Evolutionary conservation across 2,329 filamentous ascomycete genomes (phyloP).

Genomic region (Colletotrichum chlorophyti): DNA sequence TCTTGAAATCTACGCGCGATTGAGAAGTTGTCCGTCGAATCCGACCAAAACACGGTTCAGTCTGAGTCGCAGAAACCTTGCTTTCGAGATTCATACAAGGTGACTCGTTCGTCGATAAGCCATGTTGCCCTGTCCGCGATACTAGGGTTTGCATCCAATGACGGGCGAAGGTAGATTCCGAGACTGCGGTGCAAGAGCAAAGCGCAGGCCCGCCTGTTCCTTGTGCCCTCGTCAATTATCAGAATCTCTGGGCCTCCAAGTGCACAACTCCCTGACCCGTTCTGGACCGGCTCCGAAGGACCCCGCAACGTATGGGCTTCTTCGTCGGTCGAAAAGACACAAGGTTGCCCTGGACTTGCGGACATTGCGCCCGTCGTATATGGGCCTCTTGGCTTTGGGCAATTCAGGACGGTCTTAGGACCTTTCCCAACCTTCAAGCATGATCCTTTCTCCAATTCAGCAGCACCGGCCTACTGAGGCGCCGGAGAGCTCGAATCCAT

Average conservation of each 20-base stretch:
- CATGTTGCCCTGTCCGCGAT: not conserved
- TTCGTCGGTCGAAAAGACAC: not conserved
- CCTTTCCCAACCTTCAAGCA: not conserved
- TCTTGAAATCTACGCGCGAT: not conserved
- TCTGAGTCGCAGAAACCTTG: not conserved
- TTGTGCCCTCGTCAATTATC: constrained; percentile 20
- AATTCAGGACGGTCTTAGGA: constrained; percentile 10
- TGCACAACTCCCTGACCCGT: not conserved
- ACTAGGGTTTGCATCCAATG: not conserved
- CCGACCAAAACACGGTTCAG: not conserved
- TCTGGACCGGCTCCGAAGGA: not conserved
- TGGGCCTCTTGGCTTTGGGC: no score
- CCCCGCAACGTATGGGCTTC: not conserved
- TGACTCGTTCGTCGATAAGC: not conserved
- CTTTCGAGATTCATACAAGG: not conserved
- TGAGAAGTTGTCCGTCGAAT: not conserved
- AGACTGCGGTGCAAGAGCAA: constrained; percentile 3
- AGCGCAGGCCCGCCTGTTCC: constrained; percentile 3
- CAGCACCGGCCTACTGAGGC: no score
- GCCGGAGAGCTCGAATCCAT: no score
- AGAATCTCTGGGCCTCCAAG: constrained; percentile 4
- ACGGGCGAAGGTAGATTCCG: not conserved
- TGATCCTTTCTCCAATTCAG: constrained; percentile 5
- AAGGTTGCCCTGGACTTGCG: not conserved
- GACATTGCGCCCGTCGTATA: not conserved